phyloP scores from a whole-genome alignment of 2,329 filamentous ascomycete species.

The Colletotrichum endophyticum region DNA sequence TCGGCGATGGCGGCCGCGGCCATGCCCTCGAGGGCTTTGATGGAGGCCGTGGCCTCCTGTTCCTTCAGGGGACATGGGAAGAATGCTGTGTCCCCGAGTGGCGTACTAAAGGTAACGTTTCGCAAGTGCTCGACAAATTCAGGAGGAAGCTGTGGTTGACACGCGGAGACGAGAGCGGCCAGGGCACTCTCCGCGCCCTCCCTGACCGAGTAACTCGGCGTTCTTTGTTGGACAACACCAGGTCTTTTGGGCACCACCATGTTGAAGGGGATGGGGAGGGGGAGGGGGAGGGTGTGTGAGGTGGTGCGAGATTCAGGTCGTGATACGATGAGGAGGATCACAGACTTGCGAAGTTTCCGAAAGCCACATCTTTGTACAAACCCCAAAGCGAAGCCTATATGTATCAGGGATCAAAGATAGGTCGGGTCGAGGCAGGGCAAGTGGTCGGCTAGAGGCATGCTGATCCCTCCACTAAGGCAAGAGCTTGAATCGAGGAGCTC shows the following conservation, averaged over 20 bases:
- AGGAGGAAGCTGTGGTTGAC: slow-evolving; percentile 33
- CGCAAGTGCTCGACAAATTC: slow-evolving; percentile 30
- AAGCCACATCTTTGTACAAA: slow-evolving; percentile 12
- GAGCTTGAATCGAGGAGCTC: background rate
- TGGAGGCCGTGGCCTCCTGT: slow-evolving; percentile 44
- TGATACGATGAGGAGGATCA: background rate
- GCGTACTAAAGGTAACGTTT: slow-evolving; percentile 34
- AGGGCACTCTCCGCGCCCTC: slow-evolving; percentile 34
- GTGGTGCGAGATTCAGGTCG: background rate
- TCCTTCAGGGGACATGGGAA: slow-evolving; percentile 46
- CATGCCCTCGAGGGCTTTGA: slow-evolving; percentile 65
- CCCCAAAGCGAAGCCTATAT: slow-evolving; percentile 8
- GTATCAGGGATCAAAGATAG: background rate
- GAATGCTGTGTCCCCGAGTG: slow-evolving; percentile 34
- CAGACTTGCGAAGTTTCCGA: background rate
- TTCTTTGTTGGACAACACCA: slow-evolving; percentile 10
- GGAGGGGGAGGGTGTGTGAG: background rate
- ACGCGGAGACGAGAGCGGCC: slow-evolving; percentile 27
- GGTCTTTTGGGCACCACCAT: slow-evolving; percentile 17
- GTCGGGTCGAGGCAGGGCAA: background rate
- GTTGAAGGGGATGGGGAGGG: background rate
- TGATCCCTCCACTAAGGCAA: slow-evolving; percentile 2
- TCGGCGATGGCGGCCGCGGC: slow-evolving; percentile 65
- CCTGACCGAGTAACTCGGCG: slow-evolving; percentile 32
- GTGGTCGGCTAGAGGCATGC: background rate